Evolutionary conservation across 306 rosid genomes (phyloP), one percentile per base, ranked within the genome.

Genomic region (Luffa acutangula): DNA sequence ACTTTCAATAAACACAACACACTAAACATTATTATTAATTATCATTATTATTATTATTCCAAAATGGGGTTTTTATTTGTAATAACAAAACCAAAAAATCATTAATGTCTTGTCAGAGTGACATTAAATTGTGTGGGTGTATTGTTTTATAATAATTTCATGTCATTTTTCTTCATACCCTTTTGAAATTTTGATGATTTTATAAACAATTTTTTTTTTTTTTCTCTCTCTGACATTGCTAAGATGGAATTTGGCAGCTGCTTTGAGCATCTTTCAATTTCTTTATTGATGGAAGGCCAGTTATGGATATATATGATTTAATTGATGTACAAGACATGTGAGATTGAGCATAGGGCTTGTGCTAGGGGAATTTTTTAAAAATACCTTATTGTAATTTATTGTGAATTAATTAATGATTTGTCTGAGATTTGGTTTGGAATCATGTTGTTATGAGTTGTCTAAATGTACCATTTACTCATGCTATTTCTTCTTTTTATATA

Each of bases 91-190:
- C 52, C 79, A 39, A 86, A 18, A 67, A 11, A 83, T 49, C 54
- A 77, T 80, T 89, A 81, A 88, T 85, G 82, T 72, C 76, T 76
- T 89, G 97, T 91, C 92, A 91, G 96, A 85, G 84, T 81, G 86
- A 84, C 88, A 88, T 88, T 87, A 87, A 89, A 86, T 59, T 75
- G 48, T 65, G 53, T 69, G 33, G 75, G 52, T 69, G 36, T 70
- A 41, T 33, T 51, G 70, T 63, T 63, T 34, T 63, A 63, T 65
- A 65, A 41, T 62, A 34, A 73, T 31, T 25, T 83, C 71, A 82
- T 80, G 82, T 67, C 76, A 79, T 49, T 59, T 59, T 81, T 39
- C 17, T 72, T 54, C 34, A 42, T 77, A 6, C 45, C 67, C 33
- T 58, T 17, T 42, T 60, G 57, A 63, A 1, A 41, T 25, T 20